Evolutionary conservation across 2,329 filamentous ascomycete genomes (phyloP), one percentile per base, ranked within the genome.

Genomic region (Fusarium liriodendri): DNA sequence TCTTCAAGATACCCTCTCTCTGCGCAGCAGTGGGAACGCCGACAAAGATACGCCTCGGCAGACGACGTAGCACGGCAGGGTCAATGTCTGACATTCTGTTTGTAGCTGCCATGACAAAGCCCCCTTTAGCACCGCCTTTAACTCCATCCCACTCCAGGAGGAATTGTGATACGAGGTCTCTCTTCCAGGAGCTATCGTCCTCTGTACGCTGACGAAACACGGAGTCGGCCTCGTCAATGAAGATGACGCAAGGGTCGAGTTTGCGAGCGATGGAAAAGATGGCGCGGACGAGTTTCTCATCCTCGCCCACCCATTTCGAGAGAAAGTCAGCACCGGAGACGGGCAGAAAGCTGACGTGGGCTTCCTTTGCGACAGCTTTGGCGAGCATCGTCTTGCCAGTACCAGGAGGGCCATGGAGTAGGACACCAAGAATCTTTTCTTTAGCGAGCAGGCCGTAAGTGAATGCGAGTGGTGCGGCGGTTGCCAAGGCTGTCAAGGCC

Each of bases 191-290:
- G 32, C 20, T 58, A n/a, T 58, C 32, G n/a, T 52, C 42, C 13
- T 32, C 25, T 5, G 29, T 18, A 16, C 57, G 63, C 27, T 29
- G 32, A 10, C 42, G 33, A 33, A 64, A 64, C 4, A 64, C 14
- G 5, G 35, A 13, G n/a, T 64, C 62, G 6, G 22, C 62, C 18
- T 64, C 62, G 29, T 64, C 62, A 37, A 64, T 64, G 20, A 64
- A 64, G 14, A 64, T 33, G n/a, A 64, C 37, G 29, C 62, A 64
- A 22, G 52, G 52, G n/a, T 47, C 14, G 22, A 59, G 37, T 54
- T 59, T 64, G 13, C n/a, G 35, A 11, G 50, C 62, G 2, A 59
- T 27, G 10, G 52, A n/a, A 33, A 64, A 67, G 35, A 62, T 59
- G 29, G 40, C 55, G 14, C 32, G 20, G 11, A 66, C 29, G 13